Percentiles rank a stretch among this genome's conserved stretches.
Conservation (phyloP, 352 stramenopile species). For the Pythium utonaiense region DNA sequence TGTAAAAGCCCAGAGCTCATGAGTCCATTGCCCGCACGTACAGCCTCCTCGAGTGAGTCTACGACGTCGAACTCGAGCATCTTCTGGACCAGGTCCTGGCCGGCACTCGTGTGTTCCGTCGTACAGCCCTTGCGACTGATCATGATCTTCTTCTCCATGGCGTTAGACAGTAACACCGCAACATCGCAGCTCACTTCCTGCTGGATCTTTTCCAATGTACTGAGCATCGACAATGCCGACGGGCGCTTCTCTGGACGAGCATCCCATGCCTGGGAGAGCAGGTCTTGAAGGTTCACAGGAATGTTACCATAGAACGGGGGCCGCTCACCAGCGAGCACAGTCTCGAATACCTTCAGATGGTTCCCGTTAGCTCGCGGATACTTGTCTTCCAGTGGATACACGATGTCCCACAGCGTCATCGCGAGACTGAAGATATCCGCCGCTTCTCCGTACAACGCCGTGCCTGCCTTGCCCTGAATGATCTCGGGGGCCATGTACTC, state of each 20-base stretch:
- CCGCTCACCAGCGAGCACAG: conserved; percentile 52
- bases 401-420: conserved; percentile 80
- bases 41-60: conserved; percentile 40
- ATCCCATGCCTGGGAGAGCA: conserved; percentile 55
- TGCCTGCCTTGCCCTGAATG: conserved; percentile 68
- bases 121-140: conserved; percentile 25
- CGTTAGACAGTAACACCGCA: conserved; percentile 34
- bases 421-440: conserved; percentile 70
- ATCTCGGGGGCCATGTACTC: conserved; percentile 85
- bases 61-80: conserved; percentile 63
- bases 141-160: conserved; percentile 28
- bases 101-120: conserved; percentile 31
- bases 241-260: conserved; percentile 43
- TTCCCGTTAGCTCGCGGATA: conserved; percentile 51
- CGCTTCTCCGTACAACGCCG: conserved; percentile 60
- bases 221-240: conserved; percentile 47
- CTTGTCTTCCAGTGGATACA: conserved; percentile 57
- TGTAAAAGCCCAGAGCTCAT: conserved; percentile 70
- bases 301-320: conserved; percentile 35
- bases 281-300: conserved; percentile 36
- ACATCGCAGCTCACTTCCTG: conserved; percentile 41
- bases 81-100: conserved; percentile 50
- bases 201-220: conserved; percentile 44
- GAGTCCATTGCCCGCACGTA: conserved; percentile 52
- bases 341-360: conserved; percentile 67